Base-by-base conservation (phyloP, 257 asterid species). In the Eucommia ulmoides region DNA sequence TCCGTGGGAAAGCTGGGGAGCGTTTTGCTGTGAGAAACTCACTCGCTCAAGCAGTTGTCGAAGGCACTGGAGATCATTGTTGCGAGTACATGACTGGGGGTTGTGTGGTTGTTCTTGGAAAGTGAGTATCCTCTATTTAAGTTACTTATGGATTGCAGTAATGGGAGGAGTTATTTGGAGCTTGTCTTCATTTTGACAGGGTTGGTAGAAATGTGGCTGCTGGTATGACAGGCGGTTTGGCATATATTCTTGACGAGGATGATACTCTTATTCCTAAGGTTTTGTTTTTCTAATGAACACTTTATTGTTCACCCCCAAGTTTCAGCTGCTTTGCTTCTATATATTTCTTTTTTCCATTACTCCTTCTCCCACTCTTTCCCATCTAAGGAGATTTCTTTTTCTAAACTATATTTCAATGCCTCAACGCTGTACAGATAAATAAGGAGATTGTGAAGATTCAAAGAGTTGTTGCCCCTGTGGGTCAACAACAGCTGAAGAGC, bases 11-110 rank as follows among this genome's bases (percentile, higher is more conserved):
- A 69, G 94, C 94, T 2, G 98, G 96, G 23, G 98, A 91, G 60
- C 94, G 96, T 49, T 91, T 91, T 59, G 98, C 96, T 5, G 98
- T 91, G 26, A 70, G 98, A 61, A 91, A 91, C 75, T 91, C 98
- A 1, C 85, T 85, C 65, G 98, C 96, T 2, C 81, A 86, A 72
- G 96, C 98, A 2, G 96, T 91, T 23, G 93, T 91, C 14, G 98
- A 91, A 75, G 98, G 98, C 67, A 77, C 95, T 0, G 98, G 98
- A 22, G 98, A 91, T 51, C 98, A 91, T 69, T 74, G 93, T 50
- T 86, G 96, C 24, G 98, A 91, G 77, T 91, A 91, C 78, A 91
- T 91, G 98, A 91, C 98, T 3, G 98, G 98, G 2, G 98, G 98
- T 33, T 85, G 96, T 59, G 93, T 91, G 22, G 89, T 91, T 23